Evolutionary conservation across 129 eudicot genomes (phyloP).

Genomic region (Oenanthe sinensis): DNA sequence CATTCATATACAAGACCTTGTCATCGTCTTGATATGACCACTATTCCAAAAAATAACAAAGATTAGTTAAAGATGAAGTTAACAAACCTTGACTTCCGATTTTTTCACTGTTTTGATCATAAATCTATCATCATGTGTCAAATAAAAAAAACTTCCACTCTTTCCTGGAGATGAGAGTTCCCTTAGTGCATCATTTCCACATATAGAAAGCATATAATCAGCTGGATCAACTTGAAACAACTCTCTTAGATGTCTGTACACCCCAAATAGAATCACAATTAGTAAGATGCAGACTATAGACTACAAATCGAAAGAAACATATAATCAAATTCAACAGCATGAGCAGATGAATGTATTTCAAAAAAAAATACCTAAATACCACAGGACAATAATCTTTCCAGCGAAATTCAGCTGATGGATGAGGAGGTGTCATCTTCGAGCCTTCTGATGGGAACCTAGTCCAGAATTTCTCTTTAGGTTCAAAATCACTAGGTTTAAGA

Average conservation of each 20-base stretch:
- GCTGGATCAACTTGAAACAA: constrained; percentile 94
- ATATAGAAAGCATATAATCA: constrained; percentile 91
- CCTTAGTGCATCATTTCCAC: constrained; percentile 91
- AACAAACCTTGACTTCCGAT: constrained; percentile 97
- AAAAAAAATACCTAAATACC: constrained; percentile 68
- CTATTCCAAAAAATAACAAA: not conserved
- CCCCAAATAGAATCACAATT: constrained; percentile 4
- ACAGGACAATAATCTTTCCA: constrained; percentile 97
- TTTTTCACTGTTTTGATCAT: constrained; percentile 97
- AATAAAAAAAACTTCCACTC: constrained; percentile 93
- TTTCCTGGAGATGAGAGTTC: constrained; percentile 98
- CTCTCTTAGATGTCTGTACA: constrained; percentile 71
- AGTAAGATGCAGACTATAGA: not conserved
- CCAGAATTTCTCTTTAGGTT: constrained; percentile 95
- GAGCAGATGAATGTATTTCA: not conserved
- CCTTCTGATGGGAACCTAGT: constrained; percentile 92
- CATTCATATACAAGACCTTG: not conserved
- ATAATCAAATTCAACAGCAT: not conserved
- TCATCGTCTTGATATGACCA: not conserved
- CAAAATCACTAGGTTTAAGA: constrained; percentile 77
- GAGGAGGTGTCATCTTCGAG: constrained; percentile 83
- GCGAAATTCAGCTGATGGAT: constrained; percentile 78
- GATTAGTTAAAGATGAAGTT: constrained; percentile 22
- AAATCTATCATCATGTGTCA: constrained; percentile 92
- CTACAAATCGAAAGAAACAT: not conserved